phyloP scores from a whole-genome alignment of 306 rosid genomes.

The Citrullus mucosospermus region DNA sequence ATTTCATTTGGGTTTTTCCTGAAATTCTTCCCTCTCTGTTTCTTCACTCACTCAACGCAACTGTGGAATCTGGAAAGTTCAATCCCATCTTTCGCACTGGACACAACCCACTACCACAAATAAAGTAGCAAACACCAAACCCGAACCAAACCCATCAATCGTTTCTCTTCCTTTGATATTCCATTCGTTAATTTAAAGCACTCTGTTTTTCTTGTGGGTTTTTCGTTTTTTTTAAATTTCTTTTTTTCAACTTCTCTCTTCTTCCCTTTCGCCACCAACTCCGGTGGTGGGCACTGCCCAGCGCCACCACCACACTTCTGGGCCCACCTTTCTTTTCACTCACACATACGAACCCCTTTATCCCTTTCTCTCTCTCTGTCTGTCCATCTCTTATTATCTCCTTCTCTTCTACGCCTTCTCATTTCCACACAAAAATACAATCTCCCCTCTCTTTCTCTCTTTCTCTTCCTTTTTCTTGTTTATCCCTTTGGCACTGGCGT shows the following conservation, averaged over 20 bases:
- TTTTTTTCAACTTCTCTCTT: background rate
- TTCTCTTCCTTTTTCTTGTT: constrained; percentile 14
- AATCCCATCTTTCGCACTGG: background rate
- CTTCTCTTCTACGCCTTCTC: constrained; percentile 74
- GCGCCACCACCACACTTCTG: constrained; percentile 14
- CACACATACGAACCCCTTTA: background rate
- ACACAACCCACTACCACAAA: background rate
- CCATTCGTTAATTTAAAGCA: background rate
- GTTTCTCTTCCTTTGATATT: background rate
- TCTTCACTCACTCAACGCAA: background rate
- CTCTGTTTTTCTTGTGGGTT: background rate
- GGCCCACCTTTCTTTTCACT: constrained; percentile 8
- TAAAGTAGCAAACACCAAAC: background rate
- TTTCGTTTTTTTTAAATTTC: background rate
- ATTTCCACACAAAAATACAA: constrained; percentile 15
- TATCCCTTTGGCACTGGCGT: constrained; percentile 13
- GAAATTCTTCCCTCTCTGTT: background rate
- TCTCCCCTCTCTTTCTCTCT: background rate
- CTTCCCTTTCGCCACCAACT: constrained; percentile 6
- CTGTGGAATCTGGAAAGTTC: background rate
- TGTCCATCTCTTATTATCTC: constrained; percentile 4
- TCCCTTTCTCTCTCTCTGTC: background rate
- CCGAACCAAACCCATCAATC: background rate
- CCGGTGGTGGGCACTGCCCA: constrained; percentile 11
- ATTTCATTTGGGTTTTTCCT: background rate